phyloP scores from a whole-genome alignment of 257 asterid genomes.

The Gentiana straminea region DNA sequence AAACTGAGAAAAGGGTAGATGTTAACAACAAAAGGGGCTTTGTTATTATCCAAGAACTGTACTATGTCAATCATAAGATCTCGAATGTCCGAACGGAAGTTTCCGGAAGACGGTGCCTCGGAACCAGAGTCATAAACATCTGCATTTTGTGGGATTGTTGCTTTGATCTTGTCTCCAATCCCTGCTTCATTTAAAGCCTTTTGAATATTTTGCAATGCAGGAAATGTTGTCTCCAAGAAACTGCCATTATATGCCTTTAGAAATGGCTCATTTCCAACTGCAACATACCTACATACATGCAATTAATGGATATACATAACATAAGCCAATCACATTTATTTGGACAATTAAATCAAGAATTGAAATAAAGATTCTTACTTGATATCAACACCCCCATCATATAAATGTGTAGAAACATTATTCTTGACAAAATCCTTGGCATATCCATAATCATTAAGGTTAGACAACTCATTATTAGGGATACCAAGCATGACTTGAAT shows the following conservation, averaged over 20 bases:
- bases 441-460: constrained; percentile 23
- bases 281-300: constrained; percentile 38
- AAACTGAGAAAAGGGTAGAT: constrained; percentile 29
- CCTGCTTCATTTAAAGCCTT: constrained; percentile 61
- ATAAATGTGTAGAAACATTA: constrained; percentile 44
- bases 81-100: constrained; percentile 27
- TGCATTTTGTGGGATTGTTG: constrained; percentile 73
- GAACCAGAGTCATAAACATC: constrained; percentile 59
- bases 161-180: constrained; percentile 55
- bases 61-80: constrained; percentile 14
- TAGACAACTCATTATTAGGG: constrained; percentile 47
- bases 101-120: constrained; percentile 28
- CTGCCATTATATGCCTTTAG: constrained; percentile 55
- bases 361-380: constrained; percentile 26
- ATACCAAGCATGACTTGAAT: constrained; percentile 79
- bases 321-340: background rate
- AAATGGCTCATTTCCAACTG: constrained; percentile 90
- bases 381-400: constrained; percentile 50
- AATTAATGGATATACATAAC: background rate
- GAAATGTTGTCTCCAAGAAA: constrained; percentile 24
- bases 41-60: background rate
- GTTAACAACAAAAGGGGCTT: constrained; percentile 27
- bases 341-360: background rate
- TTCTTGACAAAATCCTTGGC: constrained; percentile 59
- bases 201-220: constrained; percentile 65